phyloP scores from a whole-genome alignment of 805 yeast species.

The Yarrowia sp. region DNA sequence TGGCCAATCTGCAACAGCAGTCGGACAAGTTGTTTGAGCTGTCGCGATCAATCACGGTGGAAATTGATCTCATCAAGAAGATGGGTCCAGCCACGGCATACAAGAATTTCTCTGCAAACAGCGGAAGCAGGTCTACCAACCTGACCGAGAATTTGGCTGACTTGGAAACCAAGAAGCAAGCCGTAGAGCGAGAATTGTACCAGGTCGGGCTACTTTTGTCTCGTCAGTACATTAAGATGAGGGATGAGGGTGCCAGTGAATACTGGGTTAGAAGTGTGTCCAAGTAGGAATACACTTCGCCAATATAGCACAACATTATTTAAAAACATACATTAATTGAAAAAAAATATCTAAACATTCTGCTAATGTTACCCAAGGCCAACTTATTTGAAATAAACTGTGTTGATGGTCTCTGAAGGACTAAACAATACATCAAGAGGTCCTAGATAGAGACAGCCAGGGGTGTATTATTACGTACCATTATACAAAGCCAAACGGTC shows the following conservation, averaged over 20 bases:
- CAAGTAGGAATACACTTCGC: too few relatives aligned
- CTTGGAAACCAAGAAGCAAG: conserved; percentile 10
- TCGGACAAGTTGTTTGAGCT: conserved; percentile 18
- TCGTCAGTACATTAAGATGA: conserved; percentile 19
- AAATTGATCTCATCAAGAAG: conserved; percentile 7
- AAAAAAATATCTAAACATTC: too few relatives aligned
- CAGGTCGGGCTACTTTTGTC: conserved; percentile 9
- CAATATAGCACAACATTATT: background rate
- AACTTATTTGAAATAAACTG: too few relatives aligned
- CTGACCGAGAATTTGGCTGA: conserved; percentile 5
- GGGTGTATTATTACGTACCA: too few relatives aligned
- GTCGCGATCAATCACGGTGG: conserved; percentile 5
- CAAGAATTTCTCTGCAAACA: conserved; percentile 13
- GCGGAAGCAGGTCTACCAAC: background rate
- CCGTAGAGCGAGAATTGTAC: conserved; percentile 12
- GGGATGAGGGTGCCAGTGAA: conserved; percentile 22
- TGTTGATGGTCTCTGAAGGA: too few relatives aligned
- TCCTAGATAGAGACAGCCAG: too few relatives aligned
- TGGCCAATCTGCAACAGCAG: conserved; percentile 1
- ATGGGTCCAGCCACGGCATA: background rate
- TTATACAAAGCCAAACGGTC: too few relatives aligned
- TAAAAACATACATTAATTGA: background rate
- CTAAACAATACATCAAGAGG: too few relatives aligned
- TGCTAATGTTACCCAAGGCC: too few relatives aligned
- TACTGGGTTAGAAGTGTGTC: conserved; percentile 21